These are phyloP conservation scores for Fusarium nelsonii DNA, from an alignment of 2,329 filamentous ascomycete genomes.

Conservation along the genomic window DNA sequence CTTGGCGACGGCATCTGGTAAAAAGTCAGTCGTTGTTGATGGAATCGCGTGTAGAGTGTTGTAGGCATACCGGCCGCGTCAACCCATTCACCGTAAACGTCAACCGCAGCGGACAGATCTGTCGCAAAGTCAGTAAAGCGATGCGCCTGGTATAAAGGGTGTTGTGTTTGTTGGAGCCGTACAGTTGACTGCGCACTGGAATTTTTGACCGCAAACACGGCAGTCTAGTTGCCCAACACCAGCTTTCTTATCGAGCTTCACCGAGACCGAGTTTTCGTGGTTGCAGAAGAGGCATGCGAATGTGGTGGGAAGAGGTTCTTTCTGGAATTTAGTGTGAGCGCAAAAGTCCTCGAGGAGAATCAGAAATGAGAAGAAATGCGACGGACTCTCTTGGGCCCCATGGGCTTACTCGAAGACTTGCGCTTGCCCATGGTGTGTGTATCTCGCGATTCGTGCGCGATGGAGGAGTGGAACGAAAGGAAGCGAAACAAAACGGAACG, in stretches of 20 bases:
- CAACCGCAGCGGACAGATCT: slow-evolving; percentile 92
- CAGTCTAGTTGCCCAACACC: slow-evolving; percentile 88
- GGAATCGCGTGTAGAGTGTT: background rate
- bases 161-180: slow-evolving; percentile 49
- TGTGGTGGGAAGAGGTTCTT: slow-evolving; percentile 80
- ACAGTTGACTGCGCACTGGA: slow-evolving; percentile 95
- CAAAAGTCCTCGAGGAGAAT: slow-evolving; percentile 3
- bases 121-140: slow-evolving; percentile 28
- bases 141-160: slow-evolving; percentile 17
- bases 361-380: slow-evolving; percentile 11
- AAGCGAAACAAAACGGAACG: background rate
- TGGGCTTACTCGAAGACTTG: slow-evolving; percentile 89
- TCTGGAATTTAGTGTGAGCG: slow-evolving; percentile 56
- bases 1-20: slow-evolving; percentile 64
- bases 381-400: slow-evolving; percentile 83
- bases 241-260: slow-evolving; percentile 94
- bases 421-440: slow-evolving; percentile 81
- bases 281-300: slow-evolving; percentile 99
- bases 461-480: background rate
- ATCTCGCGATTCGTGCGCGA: slow-evolving; percentile 37
- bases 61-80: slow-evolving; percentile 75
- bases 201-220: slow-evolving; percentile 93
- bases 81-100: slow-evolving; percentile 98
- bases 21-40: slow-evolving; percentile 29
- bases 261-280: slow-evolving; percentile 90